A percentile compares a stretch with the other conserved stretches of the same genome.
phyloP scores from a whole-genome alignment of 1,139 yeast genomes.

The Nematodospora anomalae region DNA sequence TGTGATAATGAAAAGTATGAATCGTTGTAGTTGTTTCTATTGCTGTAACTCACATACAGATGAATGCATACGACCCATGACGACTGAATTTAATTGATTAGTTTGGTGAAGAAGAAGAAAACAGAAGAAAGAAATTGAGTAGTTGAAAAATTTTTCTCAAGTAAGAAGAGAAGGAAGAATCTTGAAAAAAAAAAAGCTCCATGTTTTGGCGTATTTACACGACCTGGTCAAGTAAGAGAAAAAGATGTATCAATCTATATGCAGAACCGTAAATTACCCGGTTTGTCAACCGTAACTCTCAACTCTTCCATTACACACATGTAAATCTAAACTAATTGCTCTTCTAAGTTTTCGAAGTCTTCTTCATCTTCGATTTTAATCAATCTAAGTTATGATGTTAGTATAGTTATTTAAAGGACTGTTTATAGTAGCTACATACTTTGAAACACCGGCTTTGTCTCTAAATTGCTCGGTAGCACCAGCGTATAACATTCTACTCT shows the following conservation, averaged over 20 bases:
- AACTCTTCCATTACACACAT: too few species aligned
- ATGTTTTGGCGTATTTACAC: too few species aligned
- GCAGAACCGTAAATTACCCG: slow-evolving; percentile 4
- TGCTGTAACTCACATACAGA: slow-evolving; percentile 52
- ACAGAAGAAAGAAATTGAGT: slow-evolving; percentile 15
- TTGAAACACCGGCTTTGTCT: slow-evolving; percentile 73
- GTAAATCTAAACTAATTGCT: slow-evolving; percentile 16
- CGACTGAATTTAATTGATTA: slow-evolving; percentile 38
- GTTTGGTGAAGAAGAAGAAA: slow-evolving; percentile 15
- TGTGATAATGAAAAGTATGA: background rate
- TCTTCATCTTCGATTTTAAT: slow-evolving; percentile 62
- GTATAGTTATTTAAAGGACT: slow-evolving; percentile 15
- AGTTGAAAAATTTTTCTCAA: slow-evolving; percentile 7
- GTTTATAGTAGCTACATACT: slow-evolving; percentile 36
- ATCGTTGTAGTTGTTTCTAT: background rate
- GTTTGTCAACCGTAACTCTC: too few species aligned
- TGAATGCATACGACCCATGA: slow-evolving; percentile 83
- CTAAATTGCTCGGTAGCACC: slow-evolving; percentile 82
- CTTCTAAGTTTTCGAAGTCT: slow-evolving; percentile 54
- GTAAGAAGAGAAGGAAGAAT: slow-evolving; percentile 2
- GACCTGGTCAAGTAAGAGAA: too few species aligned
- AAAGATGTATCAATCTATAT: background rate
- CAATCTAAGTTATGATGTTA: slow-evolving; percentile 33
- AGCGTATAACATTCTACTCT: slow-evolving; percentile 81
- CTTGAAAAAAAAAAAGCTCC: slow-evolving; percentile 2